Base-by-base conservation (phyloP, 352 stramenopile genomes). In the Globisporangium camurandrum region DNA sequence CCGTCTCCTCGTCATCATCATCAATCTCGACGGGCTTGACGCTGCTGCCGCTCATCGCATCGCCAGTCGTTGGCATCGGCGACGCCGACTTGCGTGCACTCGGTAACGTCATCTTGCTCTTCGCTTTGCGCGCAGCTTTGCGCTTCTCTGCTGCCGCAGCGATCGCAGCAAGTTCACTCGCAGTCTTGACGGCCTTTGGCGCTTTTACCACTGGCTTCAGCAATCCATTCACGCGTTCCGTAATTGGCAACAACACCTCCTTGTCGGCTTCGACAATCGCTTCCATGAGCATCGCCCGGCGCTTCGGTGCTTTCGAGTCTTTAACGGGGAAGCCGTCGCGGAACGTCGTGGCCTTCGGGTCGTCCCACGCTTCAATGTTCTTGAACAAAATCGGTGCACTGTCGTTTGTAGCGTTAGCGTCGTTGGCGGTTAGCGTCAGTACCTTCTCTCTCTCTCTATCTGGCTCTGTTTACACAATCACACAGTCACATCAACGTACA, bases 251-350 rank as follows among this genome's bases (percentile, higher is more conserved):
- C 47, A 67, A 56, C 1, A 67, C 43, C 37, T 90, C 79, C 79
- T 76, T 86, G 61, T 90, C 79, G 11, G 79, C 79, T 45, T 72
- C 38, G 44, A 77, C 71, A 42, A 91, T 91, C 12, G 79, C 79
- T 36, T 59, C 28, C 79, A 91, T 84, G 11, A 91, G 56, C 22
- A 71, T 56, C 1, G 54, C 65, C 27, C 79, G 75, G 49, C 79
- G 76, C 59, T 91, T 91, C 4, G 76, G 74, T 0, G 79, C 74
- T 50, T 88, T 86, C 23, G 81, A 71, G 30, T 88, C 77, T 39
- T 86, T 87, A 40, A 73, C 56, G 2, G 80, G 77, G 46, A 71
- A 62, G 0, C 80, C 80, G 28, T 71, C 61, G 17, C 77, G 66
- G 60, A 88, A 93, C n/a, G 67, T 56, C 42, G 69, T 59, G n/a